phyloP scores from a whole-genome alignment of 768 basidiomycete genomes.

The Lactarius evosmus region DNA sequence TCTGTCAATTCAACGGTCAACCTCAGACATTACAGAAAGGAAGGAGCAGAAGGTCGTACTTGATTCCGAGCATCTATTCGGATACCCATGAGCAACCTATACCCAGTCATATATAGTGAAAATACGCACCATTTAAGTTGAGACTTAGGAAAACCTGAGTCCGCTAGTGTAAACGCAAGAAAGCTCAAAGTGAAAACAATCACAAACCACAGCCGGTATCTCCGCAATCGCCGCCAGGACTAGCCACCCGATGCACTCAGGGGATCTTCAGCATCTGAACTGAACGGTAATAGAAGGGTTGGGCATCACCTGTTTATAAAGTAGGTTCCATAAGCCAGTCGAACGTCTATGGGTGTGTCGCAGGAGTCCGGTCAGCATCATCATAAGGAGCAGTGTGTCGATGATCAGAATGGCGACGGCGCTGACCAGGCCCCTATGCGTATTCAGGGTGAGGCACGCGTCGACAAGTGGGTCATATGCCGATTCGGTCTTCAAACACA shows the following conservation, averaged over 20 bases:
- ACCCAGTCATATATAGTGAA: not conserved
- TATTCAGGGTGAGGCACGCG: not conserved
- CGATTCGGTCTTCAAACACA: not conserved
- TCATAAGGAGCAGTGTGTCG: no score
- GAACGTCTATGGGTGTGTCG: no score
- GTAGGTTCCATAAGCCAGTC: no score
- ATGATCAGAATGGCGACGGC: not conserved
- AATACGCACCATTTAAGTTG: slow-evolving; percentile 11
- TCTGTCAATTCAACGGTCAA: slow-evolving; percentile 4
- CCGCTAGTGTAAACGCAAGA: not conserved
- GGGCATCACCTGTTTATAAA: no score
- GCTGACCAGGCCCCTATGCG: not conserved
- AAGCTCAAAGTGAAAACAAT: no score
- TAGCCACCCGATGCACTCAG: slow-evolving; percentile 1
- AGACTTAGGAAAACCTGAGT: slow-evolving; percentile 9
- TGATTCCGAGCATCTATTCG: slow-evolving; percentile 13
- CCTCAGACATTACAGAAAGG: not conserved
- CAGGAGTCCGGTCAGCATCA: no score
- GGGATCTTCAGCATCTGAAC: not conserved
- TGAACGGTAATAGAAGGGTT: no score
- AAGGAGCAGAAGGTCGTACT: not conserved
- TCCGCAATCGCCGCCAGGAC: not conserved
- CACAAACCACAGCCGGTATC: not conserved
- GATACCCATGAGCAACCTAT: not conserved
- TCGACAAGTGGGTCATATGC: not conserved